phyloP scores from a whole-genome alignment of 192 early-diverging fungal genomes.

The Mortierella alpina region DNA sequence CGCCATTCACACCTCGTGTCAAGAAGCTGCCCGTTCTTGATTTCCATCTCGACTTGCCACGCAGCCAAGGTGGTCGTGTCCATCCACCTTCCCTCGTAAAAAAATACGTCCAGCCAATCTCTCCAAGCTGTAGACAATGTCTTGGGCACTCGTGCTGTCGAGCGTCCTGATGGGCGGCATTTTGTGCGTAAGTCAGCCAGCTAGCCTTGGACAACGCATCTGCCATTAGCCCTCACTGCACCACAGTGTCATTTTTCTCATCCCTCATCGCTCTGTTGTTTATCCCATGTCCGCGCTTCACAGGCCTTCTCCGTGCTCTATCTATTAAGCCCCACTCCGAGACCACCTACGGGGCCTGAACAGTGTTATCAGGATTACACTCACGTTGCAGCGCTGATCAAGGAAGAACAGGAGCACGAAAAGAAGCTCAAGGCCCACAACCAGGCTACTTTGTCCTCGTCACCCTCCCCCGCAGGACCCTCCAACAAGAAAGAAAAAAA shows the following conservation, averaged over 20 bases:
- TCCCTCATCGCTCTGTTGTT: background rate
- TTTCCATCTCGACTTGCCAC: background rate
- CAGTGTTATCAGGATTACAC: conserved; percentile 44
- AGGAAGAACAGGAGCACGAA: conserved; percentile 42
- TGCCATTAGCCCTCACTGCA: background rate
- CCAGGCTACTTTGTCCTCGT: background rate
- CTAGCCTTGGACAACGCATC: background rate
- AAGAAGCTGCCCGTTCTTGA: no score
- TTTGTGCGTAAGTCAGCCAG: conserved; percentile 23
- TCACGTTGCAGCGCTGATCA: conserved; percentile 37
- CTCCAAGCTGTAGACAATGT: conserved; percentile 6
- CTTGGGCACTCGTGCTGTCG: conserved; percentile 33
- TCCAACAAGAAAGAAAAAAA: conserved; percentile 10
- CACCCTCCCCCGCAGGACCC: background rate
- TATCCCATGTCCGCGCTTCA: background rate
- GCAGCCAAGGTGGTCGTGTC: no score
- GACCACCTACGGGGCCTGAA: conserved; percentile 28
- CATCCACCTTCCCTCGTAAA: no score
- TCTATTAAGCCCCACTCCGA: conserved; percentile 28
- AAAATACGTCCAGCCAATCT: background rate
- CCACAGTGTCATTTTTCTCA: background rate
- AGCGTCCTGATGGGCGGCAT: conserved; percentile 24
- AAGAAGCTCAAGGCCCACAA: conserved; percentile 4
- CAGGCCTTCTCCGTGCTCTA: conserved; percentile 41
- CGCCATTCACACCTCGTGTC: background rate